phyloP scores from a whole-genome alignment of 495 filamentous ascomycete species.

The Xylaria castorea region DNA sequence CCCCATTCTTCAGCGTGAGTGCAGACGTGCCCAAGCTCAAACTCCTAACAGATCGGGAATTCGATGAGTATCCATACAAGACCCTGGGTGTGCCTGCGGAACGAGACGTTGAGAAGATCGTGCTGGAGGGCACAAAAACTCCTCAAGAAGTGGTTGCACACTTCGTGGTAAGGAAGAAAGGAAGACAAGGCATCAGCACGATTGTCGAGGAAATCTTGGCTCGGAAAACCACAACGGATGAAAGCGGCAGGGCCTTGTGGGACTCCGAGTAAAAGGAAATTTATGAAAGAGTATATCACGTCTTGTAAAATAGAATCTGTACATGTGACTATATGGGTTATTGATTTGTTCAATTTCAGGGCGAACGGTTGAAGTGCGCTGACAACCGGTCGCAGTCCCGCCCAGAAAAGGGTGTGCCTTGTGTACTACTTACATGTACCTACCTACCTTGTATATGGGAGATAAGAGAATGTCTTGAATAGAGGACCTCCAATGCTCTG shows the following conservation, averaged over 20 bases:
- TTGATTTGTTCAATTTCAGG: background rate
- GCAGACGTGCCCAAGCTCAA: slow-evolving; percentile 51
- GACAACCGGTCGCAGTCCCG: background rate
- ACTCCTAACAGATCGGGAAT: slow-evolving; percentile 59
- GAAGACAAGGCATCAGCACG: slow-evolving; percentile 63
- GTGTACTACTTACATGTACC: background rate
- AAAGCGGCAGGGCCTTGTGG: slow-evolving; percentile 49
- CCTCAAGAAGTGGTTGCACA: slow-evolving; percentile 52
- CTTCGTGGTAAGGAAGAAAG: slow-evolving; percentile 52
- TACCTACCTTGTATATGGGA: background rate
- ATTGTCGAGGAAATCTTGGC: slow-evolving; percentile 64
- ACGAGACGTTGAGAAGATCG: slow-evolving; percentile 64
- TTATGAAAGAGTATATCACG: slow-evolving; percentile 20
- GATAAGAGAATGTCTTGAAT: slow-evolving; percentile 10
- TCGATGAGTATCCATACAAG: slow-evolving; percentile 70
- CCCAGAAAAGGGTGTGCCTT: background rate
- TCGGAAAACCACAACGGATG: slow-evolving; percentile 53
- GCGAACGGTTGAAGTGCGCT: background rate
- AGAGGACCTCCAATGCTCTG: slow-evolving; percentile 2
- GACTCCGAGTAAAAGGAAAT: slow-evolving; percentile 26
- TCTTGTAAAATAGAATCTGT: slow-evolving; percentile 26
- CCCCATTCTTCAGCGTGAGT: slow-evolving; percentile 64
- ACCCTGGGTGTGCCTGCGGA: slow-evolving; percentile 76
- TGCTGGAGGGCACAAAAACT: slow-evolving; percentile 48
- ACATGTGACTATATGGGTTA: slow-evolving; percentile 28